Base-by-base conservation (phyloP, 768 basidiomycete genomes). In the Cystobasidium tubakii region DNA sequence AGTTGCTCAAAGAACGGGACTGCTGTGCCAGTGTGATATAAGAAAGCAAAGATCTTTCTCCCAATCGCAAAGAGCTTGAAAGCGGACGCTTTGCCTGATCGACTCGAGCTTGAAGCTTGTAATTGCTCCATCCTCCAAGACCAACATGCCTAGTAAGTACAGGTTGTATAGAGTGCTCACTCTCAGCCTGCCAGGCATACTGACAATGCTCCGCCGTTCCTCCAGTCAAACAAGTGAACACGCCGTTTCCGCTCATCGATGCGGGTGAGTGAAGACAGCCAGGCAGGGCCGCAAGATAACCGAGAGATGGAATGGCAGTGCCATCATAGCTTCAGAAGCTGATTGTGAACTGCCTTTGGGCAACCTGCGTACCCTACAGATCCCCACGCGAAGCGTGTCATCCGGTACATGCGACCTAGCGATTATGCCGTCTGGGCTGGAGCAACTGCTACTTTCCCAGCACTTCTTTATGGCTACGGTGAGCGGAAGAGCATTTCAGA, bases 161-260 rank as follows among this genome's bases (percentile, higher is more conserved):
- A 39, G 7, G 39, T n/a, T 6, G 39, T 39, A 39, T 15, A 39
- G 39, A n/a, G 13, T 63, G 62, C 6, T 39, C 6, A 31, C 27
- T 63, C 7, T 15, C n/a, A 7, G 27, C 21, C 12, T 6, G 12
- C 15, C 21, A 50, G 57, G 4, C 21, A 21, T 15, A 31, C 57
- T 60, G 33, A 27, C 29, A 25, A 3, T 65, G 66, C 46, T 6
- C 44, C 12, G n/a, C 6, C n/a, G 6, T 36, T 17, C 27, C 12
- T 6, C 2, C 62, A 65, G 62, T 36, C 53, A 63, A 65, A 21
- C 42, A 73, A 65, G 50, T 46, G 19, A 21, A 77, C 23, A 79
- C 89, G 46, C 87, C 88, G 29, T 95, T 87, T 83, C 93, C 93
- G 62, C 88, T 95, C 82, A 90, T 98, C 83, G 95, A 97, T 82